Conservation (phyloP, 2,329 filamentous ascomycete species). For the Ophiocordyceps camponoti-saundersi region DNA sequence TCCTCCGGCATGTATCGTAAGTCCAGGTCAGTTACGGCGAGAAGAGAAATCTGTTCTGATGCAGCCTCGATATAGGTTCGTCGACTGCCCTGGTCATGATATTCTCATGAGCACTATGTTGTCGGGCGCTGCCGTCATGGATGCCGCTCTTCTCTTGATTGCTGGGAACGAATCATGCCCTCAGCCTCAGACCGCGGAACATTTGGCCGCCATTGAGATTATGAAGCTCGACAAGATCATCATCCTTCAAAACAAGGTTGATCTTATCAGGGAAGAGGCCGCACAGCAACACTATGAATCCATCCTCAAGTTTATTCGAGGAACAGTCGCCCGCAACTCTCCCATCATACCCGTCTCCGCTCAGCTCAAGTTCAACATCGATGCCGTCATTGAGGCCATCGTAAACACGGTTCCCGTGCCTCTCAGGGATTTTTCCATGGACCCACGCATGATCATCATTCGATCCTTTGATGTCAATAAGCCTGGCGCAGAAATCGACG, state of each 20-base stretch:
- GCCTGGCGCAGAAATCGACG: constrained; percentile 95
- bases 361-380: constrained; percentile 98
- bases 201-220: constrained; percentile 97
- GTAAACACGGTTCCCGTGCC: constrained; percentile 92
- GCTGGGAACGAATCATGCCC: constrained; percentile 97
- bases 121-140: constrained; percentile 98
- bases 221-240: constrained; percentile 99
- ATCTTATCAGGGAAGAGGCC: constrained; percentile 91
- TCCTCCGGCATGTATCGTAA: constrained; percentile 85
- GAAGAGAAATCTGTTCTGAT: not conserved
- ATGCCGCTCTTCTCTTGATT: constrained; percentile 88
- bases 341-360: constrained; percentile 95
- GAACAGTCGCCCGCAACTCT: constrained; percentile 85
- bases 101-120: constrained; percentile 99
- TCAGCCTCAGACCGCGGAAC: constrained; percentile 95
- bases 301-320: constrained; percentile 95
- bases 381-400: constrained; percentile 91
- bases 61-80: constrained; percentile 45
- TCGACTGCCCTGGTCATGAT: constrained; percentile 98
- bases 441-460: constrained; percentile 98
- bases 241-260: constrained; percentile 98
- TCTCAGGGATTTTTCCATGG: constrained; percentile 72
- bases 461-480: constrained; percentile 99
- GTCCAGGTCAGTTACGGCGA: constrained; percentile 16
- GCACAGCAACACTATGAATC: constrained; percentile 91